phyloP scores from a whole-genome alignment of 805 yeast genomes.

The Kuraishia floccosa region DNA sequence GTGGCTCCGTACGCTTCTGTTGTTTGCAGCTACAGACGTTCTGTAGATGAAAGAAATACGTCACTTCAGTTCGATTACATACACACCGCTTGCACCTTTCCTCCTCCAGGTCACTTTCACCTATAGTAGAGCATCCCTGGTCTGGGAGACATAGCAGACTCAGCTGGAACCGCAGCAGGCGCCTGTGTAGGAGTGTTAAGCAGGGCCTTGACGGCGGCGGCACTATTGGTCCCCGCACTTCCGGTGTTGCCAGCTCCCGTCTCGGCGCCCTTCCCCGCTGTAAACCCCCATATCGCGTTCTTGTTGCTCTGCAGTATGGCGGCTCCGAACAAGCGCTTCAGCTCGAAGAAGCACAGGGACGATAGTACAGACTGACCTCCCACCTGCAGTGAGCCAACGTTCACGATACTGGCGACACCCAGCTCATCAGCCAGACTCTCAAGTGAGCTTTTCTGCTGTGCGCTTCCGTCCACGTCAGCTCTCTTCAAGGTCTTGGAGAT shows the following conservation, averaged over 20 bases:
- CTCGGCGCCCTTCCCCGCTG: slow-evolving; percentile 4
- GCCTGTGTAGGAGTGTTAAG: too few species aligned
- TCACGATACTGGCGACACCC: slow-evolving; percentile 49
- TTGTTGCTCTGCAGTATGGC: slow-evolving; percentile 8
- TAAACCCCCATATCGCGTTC: slow-evolving; percentile 20
- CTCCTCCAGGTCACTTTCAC: too few species aligned
- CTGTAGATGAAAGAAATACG: too few species aligned
- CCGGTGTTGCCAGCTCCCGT: too few species aligned
- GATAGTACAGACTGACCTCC: slow-evolving; percentile 57
- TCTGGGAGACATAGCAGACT: slow-evolving; percentile 12
- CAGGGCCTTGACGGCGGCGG: too few species aligned
- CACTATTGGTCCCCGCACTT: not conserved
- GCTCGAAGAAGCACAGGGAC: slow-evolving; percentile 53
- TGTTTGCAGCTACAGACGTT: too few species aligned
- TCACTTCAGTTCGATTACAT: too few species aligned
- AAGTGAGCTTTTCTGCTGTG: slow-evolving; percentile 30
- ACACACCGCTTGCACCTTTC: too few species aligned
- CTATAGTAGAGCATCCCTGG: slow-evolving; percentile 5
- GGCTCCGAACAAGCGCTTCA: slow-evolving; percentile 18
- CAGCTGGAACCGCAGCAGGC: too few species aligned
- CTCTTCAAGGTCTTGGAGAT: slow-evolving; percentile 18
- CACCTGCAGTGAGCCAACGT: slow-evolving; percentile 35
- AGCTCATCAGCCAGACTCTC: slow-evolving; percentile 63
- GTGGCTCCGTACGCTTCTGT: too few species aligned
- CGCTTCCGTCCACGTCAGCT: slow-evolving; percentile 9